Evolutionary conservation across 805 yeast species (phyloP).

Genomic region (Lipomyces spencermartinsiae): DNA sequence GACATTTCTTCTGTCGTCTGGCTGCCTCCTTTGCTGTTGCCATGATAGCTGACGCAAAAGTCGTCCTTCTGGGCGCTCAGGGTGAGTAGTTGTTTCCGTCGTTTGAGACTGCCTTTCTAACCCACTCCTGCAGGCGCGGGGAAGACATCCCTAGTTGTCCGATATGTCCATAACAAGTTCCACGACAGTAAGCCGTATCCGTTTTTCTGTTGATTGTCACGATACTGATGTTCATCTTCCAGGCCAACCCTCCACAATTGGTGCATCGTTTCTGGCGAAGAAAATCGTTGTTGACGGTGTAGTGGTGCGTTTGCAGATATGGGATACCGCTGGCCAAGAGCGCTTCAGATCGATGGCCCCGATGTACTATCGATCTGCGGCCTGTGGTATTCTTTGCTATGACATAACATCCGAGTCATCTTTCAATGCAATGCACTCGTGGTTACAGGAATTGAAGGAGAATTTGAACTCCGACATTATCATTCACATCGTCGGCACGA

Average conservation of each 20-base stretch:
- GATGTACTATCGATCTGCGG: conserved; percentile 51
- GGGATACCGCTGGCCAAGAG: conserved; percentile 99
- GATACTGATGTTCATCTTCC: conserved; percentile 2
- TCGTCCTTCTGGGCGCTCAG: conserved; percentile 47
- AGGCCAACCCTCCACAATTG: conserved; percentile 47
- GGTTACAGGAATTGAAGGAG: conserved; percentile 45
- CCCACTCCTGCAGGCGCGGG: conserved; percentile 43
- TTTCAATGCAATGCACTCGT: conserved; percentile 47
- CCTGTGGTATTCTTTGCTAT: conserved; percentile 48
- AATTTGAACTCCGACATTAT: conserved; percentile 44
- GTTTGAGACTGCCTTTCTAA: conserved; percentile 6
- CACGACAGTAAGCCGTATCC: conserved; percentile 37
- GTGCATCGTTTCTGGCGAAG: conserved; percentile 48
- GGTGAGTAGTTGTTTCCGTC: conserved; percentile 38
- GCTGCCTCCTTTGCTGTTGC: not conserved
- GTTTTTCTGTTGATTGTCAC: not conserved
- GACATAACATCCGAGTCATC: conserved; percentile 47
- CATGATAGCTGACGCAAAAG: conserved; percentile 48
- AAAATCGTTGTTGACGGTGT: conserved; percentile 46
- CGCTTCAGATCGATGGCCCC: conserved; percentile 85
- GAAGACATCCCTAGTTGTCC: conserved; percentile 47
- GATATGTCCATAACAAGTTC: conserved; percentile 47
- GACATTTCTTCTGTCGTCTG: not conserved
- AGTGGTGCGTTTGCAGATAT: conserved; percentile 57
- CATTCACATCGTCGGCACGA: conserved; percentile 48